Base-by-base conservation (phyloP, 2,329 filamentous ascomycete genomes). In the Pseudocercospora vitis region DNA sequence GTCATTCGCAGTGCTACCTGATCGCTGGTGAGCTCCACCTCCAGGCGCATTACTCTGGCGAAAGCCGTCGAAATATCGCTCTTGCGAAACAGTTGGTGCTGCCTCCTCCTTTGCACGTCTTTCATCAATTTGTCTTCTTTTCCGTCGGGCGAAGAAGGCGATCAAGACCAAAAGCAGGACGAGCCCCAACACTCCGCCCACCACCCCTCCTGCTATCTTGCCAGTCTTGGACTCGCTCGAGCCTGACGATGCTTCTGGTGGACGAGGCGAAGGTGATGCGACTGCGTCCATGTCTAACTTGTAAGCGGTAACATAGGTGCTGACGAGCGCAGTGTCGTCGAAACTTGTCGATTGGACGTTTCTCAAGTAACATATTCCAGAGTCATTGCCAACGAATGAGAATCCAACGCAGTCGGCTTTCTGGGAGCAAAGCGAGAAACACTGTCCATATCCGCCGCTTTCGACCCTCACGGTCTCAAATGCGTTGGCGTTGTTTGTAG, bases 361-460 rank as follows among this genome's bases (percentile, higher is more conserved):
- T 23, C 52, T n/a, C 7, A 68, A 48, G 47, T 63, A 67, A 57
- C 66, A 68, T n/a, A 24, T 56, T 3, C 66, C 66, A 16, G 46
- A 52, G 7, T 65, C 61, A 5, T 53, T 33, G 2, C 66, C 66
- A 6, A 62, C 57, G 32, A 60, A 68, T 0, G 63, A 63, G 53
- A 68, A 68, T 3, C 37, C 66, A 3, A 56, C 63, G 32, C 66
- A 68, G 4, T 56, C 52, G 7, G 39, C 33, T 4, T 58, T 29
- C 4, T 33, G 37, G 7, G 65, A 66, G 50, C 66, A 68, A 7
- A 60, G 58, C 4, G 63, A 59, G 52, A 68, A 68, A 50, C 66
- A 68, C 37, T 65, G 53, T 9, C 50, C 55, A 33, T 68, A 68
- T 7, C 65, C 66, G 6, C 65, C 66, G 7, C 53, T 51, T 2